phyloP scores from a whole-genome alignment of 2,329 filamentous ascomycete species.

The Fusarium falciforme region DNA sequence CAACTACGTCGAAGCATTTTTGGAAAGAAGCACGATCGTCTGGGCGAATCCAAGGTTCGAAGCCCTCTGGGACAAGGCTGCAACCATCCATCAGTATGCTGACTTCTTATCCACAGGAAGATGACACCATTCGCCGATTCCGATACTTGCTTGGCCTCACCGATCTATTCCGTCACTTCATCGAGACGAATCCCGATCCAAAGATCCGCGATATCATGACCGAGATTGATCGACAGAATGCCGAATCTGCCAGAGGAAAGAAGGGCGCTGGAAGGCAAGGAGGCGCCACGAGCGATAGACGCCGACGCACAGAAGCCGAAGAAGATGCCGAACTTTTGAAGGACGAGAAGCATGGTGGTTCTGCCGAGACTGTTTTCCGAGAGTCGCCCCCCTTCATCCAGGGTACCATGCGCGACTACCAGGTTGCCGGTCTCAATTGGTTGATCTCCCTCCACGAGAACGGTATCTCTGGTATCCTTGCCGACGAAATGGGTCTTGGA shows the following conservation, averaged over 20 bases:
- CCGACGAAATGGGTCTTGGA: slow-evolving; percentile 98
- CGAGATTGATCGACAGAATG: slow-evolving; percentile 94
- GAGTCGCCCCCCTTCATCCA: slow-evolving; percentile 93
- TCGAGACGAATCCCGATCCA: slow-evolving; percentile 96
- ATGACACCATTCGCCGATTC: slow-evolving; percentile 94
- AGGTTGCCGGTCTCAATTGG: slow-evolving; percentile 96
- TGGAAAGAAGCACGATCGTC: slow-evolving; percentile 91
- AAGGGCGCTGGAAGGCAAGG: slow-evolving; percentile 84
- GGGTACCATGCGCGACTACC: slow-evolving; percentile 94
- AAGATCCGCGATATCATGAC: slow-evolving; percentile 93
- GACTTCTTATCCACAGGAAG: slow-evolving; percentile 69
- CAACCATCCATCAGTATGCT: slow-evolving; percentile 7
- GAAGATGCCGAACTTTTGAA: slow-evolving; percentile 90
- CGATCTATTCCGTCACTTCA: slow-evolving; percentile 98
- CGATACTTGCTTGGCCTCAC: slow-evolving; percentile 94
- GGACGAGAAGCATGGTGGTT: slow-evolving; percentile 89
- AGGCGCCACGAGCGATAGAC: slow-evolving; percentile 81
- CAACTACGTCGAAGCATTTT: slow-evolving; percentile 92
- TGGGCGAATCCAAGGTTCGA: slow-evolving; percentile 90
- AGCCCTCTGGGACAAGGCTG: background rate
- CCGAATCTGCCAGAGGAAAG: slow-evolving; percentile 75
- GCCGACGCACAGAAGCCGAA: slow-evolving; percentile 93
- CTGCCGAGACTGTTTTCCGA: slow-evolving; percentile 89
- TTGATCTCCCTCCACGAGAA: slow-evolving; percentile 98
- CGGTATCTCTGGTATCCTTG: slow-evolving; percentile 96